Percentiles rank a stretch among this genome's conserved stretches.
Conservation (phyloP, 2,329 filamentous ascomycete genomes). For the Aspergillus sp. region DNA sequence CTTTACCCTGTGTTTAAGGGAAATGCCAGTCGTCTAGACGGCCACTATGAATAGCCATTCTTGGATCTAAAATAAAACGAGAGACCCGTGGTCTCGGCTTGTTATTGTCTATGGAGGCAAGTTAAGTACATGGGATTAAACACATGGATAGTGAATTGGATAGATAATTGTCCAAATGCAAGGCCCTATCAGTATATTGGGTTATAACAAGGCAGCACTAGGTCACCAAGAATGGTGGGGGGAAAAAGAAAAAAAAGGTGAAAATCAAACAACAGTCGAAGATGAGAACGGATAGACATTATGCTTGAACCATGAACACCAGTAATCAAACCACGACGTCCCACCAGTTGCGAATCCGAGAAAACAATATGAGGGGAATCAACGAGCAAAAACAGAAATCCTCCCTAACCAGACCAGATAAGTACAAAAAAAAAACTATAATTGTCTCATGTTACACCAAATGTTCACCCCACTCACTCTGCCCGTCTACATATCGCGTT, state of each 20-base stretch:
- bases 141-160: neutral
- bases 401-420: neutral
- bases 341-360: neutral
- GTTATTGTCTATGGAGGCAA: too few relatives aligned
- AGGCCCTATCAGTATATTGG: neutral
- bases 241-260: neutral
- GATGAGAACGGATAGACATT: neutral
- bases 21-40: neutral
- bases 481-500: neutral
- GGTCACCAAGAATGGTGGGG: neutral
- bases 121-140: neutral
- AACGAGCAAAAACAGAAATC: slow-evolving; percentile 9
- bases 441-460: slow-evolving; percentile 5
- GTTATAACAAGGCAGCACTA: neutral
- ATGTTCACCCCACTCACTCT: neutral
- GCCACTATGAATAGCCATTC: neutral
- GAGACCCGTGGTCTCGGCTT: too few relatives aligned
- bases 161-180: neutral
- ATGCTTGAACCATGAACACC: neutral
- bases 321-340: neutral
- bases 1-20: neutral
- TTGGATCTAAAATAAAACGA: neutral
- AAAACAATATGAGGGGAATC: neutral
- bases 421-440: neutral
- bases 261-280: neutral